phyloP scores from a whole-genome alignment of 352 stramenopile genomes.

The Saprolegnia diclina region DNA sequence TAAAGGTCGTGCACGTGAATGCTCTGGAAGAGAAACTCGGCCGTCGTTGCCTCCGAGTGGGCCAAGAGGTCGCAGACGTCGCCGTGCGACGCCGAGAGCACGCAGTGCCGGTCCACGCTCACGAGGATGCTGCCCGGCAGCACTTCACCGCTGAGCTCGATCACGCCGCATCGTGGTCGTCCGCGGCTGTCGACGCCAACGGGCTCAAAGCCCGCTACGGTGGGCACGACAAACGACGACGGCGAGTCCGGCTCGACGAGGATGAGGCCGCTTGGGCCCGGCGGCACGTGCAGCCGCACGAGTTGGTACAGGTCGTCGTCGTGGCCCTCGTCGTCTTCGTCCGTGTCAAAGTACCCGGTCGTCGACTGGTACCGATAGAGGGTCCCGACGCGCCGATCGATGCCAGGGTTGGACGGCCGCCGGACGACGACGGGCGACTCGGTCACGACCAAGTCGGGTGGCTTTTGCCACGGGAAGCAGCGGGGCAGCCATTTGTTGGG shows the following conservation, averaged over 20 bases:
- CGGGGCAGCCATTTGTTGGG: neutral
- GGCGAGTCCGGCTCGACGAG: constrained; percentile 44
- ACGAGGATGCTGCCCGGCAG: constrained; percentile 58
- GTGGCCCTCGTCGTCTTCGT: constrained; percentile 1
- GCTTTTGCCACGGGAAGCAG: neutral
- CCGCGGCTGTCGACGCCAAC: constrained; percentile 29
- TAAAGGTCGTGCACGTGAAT: constrained; percentile 4
- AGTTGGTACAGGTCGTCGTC: constrained; percentile 33
- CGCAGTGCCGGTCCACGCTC: constrained; percentile 75
- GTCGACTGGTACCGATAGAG: constrained; percentile 6
- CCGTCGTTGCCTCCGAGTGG: constrained; percentile 60
- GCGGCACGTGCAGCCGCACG: constrained; percentile 65
- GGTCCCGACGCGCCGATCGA: neutral
- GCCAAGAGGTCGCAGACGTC: constrained; percentile 71
- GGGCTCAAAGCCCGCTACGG: constrained; percentile 59
- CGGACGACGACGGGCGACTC: neutral
- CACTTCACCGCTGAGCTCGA: constrained; percentile 70
- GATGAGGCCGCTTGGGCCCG: constrained; percentile 62
- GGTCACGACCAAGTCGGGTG: neutral
- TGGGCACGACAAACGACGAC: constrained; percentile 33
- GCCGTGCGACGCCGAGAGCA: constrained; percentile 52
- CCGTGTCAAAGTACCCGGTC: neutral
- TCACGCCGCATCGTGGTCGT: constrained; percentile 58
- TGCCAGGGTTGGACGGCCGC: neutral
- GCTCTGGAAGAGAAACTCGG: constrained; percentile 58